A percentile compares a stretch with the other conserved stretches of the same genome.
These are phyloP conservation scores for Globisporangium ultimum DNA, from an alignment of 352 stramenopile genomes.

Conservation along the genomic window DNA sequence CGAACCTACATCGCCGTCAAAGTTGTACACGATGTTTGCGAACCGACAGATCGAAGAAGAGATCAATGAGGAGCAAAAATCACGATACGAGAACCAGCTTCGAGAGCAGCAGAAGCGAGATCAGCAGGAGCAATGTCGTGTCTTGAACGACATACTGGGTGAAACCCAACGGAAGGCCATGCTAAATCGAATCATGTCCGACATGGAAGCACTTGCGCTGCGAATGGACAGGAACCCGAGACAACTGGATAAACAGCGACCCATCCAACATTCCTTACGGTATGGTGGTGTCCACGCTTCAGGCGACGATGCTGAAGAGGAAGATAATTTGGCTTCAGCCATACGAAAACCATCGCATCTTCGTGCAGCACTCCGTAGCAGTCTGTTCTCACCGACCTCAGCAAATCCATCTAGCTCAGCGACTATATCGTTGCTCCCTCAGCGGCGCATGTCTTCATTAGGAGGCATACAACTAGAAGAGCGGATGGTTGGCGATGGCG, in stretches of 20 bases:
- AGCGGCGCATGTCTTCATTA: slow-evolving; percentile 33
- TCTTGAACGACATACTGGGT: slow-evolving; percentile 49
- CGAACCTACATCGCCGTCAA: not conserved
- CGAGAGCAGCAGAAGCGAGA: slow-evolving; percentile 11
- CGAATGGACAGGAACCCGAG: slow-evolving; percentile 2
- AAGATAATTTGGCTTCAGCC: not conserved
- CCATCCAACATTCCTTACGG: not conserved
- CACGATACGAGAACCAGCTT: slow-evolving; percentile 1
- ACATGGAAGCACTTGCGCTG: slow-evolving; percentile 54
- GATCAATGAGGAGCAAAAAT: slow-evolving; percentile 12
- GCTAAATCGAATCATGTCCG: slow-evolving; percentile 57
- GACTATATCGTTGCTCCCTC: slow-evolving; percentile 23
- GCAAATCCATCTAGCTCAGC: not conserved
- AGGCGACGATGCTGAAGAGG: not conserved
- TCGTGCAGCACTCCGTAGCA: slow-evolving; percentile 3
- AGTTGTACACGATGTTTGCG: slow-evolving; percentile 10
- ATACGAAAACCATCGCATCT: slow-evolving; percentile 2
- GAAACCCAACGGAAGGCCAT: slow-evolving; percentile 61
- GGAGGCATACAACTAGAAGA: slow-evolving; percentile 16
- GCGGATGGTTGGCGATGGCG: not conserved
- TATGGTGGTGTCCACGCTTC: not conserved
- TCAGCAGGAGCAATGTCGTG: slow-evolving; percentile 16
- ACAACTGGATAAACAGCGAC: not conserved
- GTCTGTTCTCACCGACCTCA: not conserved
- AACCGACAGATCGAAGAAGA: slow-evolving; percentile 14